Percentiles rank a stretch among this genome's conserved stretches.
Evolutionary conservation across 176 grass and related monocot species (phyloP).

Genomic region (Oropetium thomaeum): DNA sequence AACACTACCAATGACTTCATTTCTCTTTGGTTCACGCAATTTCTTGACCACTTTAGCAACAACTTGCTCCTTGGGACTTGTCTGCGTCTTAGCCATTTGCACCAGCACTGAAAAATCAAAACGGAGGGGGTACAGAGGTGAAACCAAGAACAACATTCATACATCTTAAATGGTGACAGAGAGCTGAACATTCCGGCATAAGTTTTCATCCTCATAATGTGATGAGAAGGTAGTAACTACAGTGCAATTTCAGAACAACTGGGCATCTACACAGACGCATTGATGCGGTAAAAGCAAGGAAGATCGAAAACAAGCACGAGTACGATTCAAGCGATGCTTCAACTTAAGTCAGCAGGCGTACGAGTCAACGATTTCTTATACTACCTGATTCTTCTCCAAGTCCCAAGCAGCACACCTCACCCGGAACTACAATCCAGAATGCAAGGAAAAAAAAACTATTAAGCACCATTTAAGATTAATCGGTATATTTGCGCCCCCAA

Average conservation of each 20-base stretch:
- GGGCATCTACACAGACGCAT: background rate
- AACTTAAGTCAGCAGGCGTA: background rate
- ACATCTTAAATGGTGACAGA: background rate
- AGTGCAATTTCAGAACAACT: background rate
- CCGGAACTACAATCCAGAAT: background rate
- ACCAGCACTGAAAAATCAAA: slow-evolving; percentile 34
- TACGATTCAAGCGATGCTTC: no score
- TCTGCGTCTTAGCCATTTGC: slow-evolving; percentile 21
- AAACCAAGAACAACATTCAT: background rate
- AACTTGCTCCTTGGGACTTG: background rate
- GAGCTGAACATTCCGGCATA: background rate
- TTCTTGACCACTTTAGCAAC: slow-evolving; percentile 1
- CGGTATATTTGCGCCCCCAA: background rate
- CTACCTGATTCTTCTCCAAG: background rate
- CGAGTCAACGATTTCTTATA: background rate
- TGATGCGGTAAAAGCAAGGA: background rate
- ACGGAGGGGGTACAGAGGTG: background rate
- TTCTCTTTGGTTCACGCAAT: background rate
- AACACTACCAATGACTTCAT: background rate
- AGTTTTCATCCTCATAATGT: background rate
- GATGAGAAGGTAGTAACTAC: background rate
- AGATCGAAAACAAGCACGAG: background rate
- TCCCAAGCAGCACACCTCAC: background rate
- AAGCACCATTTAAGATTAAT: background rate
- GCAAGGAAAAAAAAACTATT: background rate